Evolutionary conservation across 2,329 filamentous ascomycete genomes (phyloP).

Genomic region (Exophiala xenobiotica): DNA sequence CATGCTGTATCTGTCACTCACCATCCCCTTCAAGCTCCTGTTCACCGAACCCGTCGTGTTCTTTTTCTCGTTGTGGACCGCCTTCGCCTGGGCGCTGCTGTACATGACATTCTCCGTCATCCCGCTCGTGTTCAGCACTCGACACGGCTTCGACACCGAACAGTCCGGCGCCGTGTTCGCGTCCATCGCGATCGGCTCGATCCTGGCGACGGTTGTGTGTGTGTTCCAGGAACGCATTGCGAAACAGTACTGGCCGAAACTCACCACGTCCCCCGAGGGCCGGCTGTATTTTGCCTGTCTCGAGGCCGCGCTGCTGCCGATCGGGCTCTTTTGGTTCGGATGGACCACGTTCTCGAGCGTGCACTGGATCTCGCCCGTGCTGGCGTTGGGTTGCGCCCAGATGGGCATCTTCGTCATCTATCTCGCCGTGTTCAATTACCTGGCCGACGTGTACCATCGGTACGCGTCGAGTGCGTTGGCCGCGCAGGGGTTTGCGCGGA

Average conservation of each 20-base stretch:
- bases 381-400: conserved; percentile 71
- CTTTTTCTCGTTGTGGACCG: conserved; percentile 82
- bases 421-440: conserved; percentile 83
- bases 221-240: conserved; percentile 64
- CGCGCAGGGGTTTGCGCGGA: conserved; percentile 82
- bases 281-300: conserved; percentile 82
- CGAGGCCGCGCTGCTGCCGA: conserved; percentile 70
- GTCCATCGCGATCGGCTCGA: conserved; percentile 66
- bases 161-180: conserved; percentile 71
- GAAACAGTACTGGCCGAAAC: conserved; percentile 33
- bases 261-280: conserved; percentile 62
- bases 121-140: conserved; percentile 70
- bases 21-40: conserved; percentile 48
- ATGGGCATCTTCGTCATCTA: conserved; percentile 87
- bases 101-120: conserved; percentile 82
- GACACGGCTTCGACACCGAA: conserved; percentile 66
- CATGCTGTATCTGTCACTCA: conserved; percentile 30
- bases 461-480: conserved; percentile 85
- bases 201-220: conserved; percentile 66
- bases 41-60: conserved; percentile 63
- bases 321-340: conserved; percentile 78
- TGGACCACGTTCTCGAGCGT: conserved; percentile 58
- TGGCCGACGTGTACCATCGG: conserved; percentile 81
- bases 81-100: conserved; percentile 85
- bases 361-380: conserved; percentile 70